Evolutionary conservation across 768 basidiomycete genomes (phyloP).

Genomic region (Suillus plorans): DNA sequence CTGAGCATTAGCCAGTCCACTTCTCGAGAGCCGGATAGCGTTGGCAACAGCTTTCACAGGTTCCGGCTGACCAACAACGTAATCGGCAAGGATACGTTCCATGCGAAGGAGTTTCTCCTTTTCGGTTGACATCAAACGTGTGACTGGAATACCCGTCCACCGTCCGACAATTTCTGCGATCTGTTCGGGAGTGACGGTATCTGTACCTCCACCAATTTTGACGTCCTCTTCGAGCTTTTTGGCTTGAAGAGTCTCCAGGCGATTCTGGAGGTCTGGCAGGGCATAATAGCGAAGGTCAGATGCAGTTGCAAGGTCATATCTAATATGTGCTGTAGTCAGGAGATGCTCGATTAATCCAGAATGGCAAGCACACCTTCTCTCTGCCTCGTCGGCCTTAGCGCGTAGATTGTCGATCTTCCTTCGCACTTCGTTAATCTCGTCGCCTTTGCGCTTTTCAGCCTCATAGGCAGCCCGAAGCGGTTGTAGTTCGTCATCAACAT

Average conservation of each 20-base stretch:
- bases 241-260: conserved; percentile 68
- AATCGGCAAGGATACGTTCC: conserved; percentile 77
- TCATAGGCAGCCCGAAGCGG: conserved; percentile 87
- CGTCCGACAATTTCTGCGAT: conserved; percentile 93
- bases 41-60: conserved; percentile 93
- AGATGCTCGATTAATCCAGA: neutral
- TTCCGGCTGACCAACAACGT: conserved; percentile 87
- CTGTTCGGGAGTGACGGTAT: conserved; percentile 81
- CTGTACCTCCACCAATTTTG: conserved; percentile 48
- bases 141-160: conserved; percentile 93
- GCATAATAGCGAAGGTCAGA: conserved; percentile 92
- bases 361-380: conserved; percentile 59
- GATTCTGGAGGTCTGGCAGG: conserved; percentile 80
- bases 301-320: conserved; percentile 72
- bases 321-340: conserved; percentile 26
- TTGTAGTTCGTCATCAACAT: conserved; percentile 80
- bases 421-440: conserved; percentile 75
- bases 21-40: conserved; percentile 88
- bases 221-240: conserved; percentile 73
- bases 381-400: conserved; percentile 91
- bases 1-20: conserved; percentile 86
- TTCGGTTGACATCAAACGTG: conserved; percentile 82
- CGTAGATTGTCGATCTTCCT: conserved; percentile 88
- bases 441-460: conserved; percentile 77
- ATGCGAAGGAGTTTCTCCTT: conserved; percentile 84